Evolutionary conservation across 202 grass and related monocot genomes (phyloP), one percentile per base, ranked within the genome.

Genomic region (Panicum hallii): DNA sequence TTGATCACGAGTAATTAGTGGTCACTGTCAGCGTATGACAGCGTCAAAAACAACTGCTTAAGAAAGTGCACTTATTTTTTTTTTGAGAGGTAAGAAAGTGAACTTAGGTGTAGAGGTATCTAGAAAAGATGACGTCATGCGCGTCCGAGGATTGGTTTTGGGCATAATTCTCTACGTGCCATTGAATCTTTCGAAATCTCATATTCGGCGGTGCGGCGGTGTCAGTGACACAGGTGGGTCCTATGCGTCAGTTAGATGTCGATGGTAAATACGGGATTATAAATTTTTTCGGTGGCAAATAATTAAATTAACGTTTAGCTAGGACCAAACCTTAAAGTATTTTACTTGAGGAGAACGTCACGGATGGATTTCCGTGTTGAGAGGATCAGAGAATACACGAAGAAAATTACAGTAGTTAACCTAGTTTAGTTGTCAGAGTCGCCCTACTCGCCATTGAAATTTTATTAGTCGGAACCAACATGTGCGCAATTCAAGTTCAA

Each of bases 81-180:
- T 26, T 26, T 26, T 26, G 26, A 26, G 26, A 26, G 26, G 26
- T 47, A 63, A 4, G 45, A 72, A 44, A 63, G 5, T 11, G 50
- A 6, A 4, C 26, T 10, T 5, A 43, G n/a, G 26, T 46, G 7
- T 28, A 26, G 23, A 46, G 26, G 11, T 45, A 53, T 70, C 4
- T 62, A 20, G 46, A 85, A 63, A 69, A 70, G n/a, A 74, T 85
- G 41, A 70, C 56, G 30, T 72, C 86, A 79, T 38, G 46, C 36
- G 3, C 2, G 32, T 32, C 32, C 32, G 32, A 3, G 32, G 32
- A 32, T 32, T 32, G 32, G 32, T 32, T 32, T 32, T 1, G 32
- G 32, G 32, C 32, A 32, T 32, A 32, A 32, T 32, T 32, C 32
- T 32, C 32, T 32, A 32, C 32, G 32, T 32, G 32, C 32, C 32